Base-by-base conservation (phyloP, 306 rosid genomes). In the Medicago ruthenica region DNA sequence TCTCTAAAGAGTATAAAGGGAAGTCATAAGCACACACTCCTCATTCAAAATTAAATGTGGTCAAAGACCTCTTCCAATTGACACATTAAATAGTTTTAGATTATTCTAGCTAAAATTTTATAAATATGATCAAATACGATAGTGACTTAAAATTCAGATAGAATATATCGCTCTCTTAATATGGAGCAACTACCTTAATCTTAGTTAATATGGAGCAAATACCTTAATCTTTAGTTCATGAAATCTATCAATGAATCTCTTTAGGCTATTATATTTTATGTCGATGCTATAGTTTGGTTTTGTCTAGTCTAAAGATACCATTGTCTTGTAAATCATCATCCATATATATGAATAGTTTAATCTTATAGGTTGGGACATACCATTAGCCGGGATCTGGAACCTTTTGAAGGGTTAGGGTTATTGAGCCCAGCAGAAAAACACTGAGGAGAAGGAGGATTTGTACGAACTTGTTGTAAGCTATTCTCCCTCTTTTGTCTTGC, bases 361-460 rank as follows among this genome's bases (percentile, higher is more conserved):
- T 9, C 4, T 0, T 39, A 64, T 53, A 34, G 36, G 50, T 34
- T 65, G 75, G 1, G 64, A 69, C 87, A 12, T 84, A 92, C 98
- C 97, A 83, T 87, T 47, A 90, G 75, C 80, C 83, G 67, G 61
- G 95, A 86, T 81, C 83, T 86, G 62, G 86, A 75, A 57, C 81
- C 62, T 85, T 82, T 81, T 70, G 89, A 75, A 69, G 88, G 76
- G 42, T 82, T 81, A 34, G 74, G 34, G 81, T 85, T 90, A 22
- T 61, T 74, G 18, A 81, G 80, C 40, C 78, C 83, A 8, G 81
- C 85, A 51, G 97, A 95, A 87, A 95, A 95, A 89, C 99, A 92
- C 83, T 95, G 97, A 61, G 99, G 99, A 72, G 99, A 90, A 36
- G 99, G 99, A 78, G 99, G 99, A 76, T 90, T 90, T 57, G 97